Base-by-base conservation (phyloP, 2,329 filamentous ascomycete species). In the Epichloe uncinata region DNA sequence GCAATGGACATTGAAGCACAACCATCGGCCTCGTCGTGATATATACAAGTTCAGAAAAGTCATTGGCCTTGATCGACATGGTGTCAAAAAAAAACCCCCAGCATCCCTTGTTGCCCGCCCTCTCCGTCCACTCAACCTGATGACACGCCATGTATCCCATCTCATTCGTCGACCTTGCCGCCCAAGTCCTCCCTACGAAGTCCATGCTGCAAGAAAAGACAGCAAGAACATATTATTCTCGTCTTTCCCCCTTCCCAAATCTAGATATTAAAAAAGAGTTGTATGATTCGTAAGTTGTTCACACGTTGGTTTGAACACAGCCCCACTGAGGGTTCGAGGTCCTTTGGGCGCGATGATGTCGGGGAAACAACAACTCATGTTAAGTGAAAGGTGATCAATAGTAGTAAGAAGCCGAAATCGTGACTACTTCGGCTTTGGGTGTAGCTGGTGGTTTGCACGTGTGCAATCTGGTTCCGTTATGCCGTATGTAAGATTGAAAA, bases 21-120 rank as follows among this genome's bases (percentile, higher is more conserved):
- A 48, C 45, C 55, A 50, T 54, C 54, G 54, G 56, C 50, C 52
- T 56, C 46, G 22, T 53, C 36, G 53, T 53, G 51, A 55, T 57
- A 56, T 57, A 54, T 59, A 59, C 54, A 57, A 56, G 50, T 50
- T 42, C 45, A 33, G 26, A 47, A 20, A 26, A 37, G 38, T 42
- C 37, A 34, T 42, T 22, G 36, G 13, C n/a, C 26, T 42, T 35
- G n/a, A 26, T 34, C n/a, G 35, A 46, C 20, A n/a, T 20, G 40
- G n/a, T 12, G 3, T 26, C 18, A 5, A 42, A 30, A 7, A 18
- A 47, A 48, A 13, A 18, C 36, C 30, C 40, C n/a, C 45, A 30
- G 38, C 40, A 18, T 18, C 16, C 12, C 15, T 12, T 43, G 6
- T 16, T 41, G 5, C n/a, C 20, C 13, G 36, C 44, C 34, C 20